A percentile compares a stretch with the other conserved stretches of the same genome.
These are phyloP conservation scores for Fusarium nygamai DNA, from an alignment of 2,329 filamentous ascomycete species.

Conservation along the genomic window DNA sequence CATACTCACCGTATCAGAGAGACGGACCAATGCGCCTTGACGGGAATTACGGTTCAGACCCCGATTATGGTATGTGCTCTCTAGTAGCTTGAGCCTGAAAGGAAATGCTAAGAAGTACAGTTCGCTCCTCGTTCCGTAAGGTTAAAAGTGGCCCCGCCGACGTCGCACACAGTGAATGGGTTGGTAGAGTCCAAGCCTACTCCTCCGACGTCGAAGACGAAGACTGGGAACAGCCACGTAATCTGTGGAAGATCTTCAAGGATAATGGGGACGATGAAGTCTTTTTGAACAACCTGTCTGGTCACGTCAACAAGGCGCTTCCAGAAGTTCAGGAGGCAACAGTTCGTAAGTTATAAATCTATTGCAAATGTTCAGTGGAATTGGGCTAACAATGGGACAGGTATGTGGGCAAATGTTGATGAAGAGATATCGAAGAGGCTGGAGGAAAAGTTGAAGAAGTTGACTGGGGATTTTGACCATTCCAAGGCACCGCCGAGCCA, in stretches of 20 bases:
- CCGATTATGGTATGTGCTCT: not conserved
- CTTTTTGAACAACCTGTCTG: not conserved
- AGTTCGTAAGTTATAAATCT: not conserved
- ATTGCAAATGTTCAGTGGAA: not conserved
- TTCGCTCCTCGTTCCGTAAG: not conserved
- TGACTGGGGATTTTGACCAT: not conserved
- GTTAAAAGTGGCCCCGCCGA: not conserved
- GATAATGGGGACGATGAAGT: not conserved
- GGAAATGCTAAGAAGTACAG: not conserved
- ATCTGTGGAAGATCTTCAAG: not conserved
- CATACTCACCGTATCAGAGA: not conserved
- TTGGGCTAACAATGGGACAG: not conserved
- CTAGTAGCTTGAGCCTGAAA: fast-evolving
- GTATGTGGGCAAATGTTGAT: not conserved
- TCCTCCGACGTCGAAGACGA: not conserved
- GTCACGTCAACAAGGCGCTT: not conserved
- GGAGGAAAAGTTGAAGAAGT: not conserved
- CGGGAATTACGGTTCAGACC: not conserved
- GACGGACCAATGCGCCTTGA: not conserved
- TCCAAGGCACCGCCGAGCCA: not conserved
- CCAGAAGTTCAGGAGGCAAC: not conserved
- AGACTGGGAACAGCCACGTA: not conserved
- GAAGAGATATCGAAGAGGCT: not conserved
- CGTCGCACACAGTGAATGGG: not conserved
- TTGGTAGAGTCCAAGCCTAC: not conserved